phyloP scores from a whole-genome alignment of 768 basidiomycete genomes.

The Leccinum truebloodii region DNA sequence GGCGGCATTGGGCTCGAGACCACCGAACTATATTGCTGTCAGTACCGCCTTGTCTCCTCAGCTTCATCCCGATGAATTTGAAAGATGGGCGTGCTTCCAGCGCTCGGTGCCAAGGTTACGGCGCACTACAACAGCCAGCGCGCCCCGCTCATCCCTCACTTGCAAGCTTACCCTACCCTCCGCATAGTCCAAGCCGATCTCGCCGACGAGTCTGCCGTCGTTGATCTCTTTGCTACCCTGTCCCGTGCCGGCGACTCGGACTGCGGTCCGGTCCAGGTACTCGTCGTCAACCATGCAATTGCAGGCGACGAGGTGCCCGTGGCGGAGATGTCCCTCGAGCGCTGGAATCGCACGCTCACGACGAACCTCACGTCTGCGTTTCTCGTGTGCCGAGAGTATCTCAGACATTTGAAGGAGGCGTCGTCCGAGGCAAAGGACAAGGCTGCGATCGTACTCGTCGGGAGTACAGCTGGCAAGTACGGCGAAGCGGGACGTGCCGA shows the following conservation, averaged over 20 bases:
- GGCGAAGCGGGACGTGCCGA: slow-evolving; percentile 67
- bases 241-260: slow-evolving; percentile 23
- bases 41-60: slow-evolving; percentile 14
- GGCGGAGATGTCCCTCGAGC: slow-evolving; percentile 56
- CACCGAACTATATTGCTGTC: slow-evolving; percentile 53
- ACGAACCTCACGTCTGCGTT: slow-evolving; percentile 67
- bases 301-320: slow-evolving; percentile 48
- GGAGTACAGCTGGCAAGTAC: slow-evolving; percentile 69
- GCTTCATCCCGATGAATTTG: too few relatives aligned
- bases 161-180: slow-evolving; percentile 34
- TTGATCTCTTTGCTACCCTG: slow-evolving; percentile 43
- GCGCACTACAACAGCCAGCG: slow-evolving; percentile 64
- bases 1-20: slow-evolving; percentile 73
- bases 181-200: slow-evolving; percentile 55
- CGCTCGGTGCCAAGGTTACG: slow-evolving; percentile 66
- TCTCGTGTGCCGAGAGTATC: slow-evolving; percentile 59
- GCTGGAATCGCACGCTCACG: slow-evolving; percentile 60
- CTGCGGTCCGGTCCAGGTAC: slow-evolving; percentile 53
- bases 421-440: slow-evolving; percentile 45
- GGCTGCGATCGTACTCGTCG: slow-evolving; percentile 61
- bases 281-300: slow-evolving; percentile 62
- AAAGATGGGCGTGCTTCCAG: slow-evolving; percentile 22
- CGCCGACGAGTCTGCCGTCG: slow-evolving; percentile 50
- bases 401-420: slow-evolving; percentile 45
- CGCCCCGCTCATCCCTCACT: slow-evolving; percentile 42